Conservation (phyloP, 2,329 filamentous ascomycete species). For the Clonostachys rosea region DNA sequence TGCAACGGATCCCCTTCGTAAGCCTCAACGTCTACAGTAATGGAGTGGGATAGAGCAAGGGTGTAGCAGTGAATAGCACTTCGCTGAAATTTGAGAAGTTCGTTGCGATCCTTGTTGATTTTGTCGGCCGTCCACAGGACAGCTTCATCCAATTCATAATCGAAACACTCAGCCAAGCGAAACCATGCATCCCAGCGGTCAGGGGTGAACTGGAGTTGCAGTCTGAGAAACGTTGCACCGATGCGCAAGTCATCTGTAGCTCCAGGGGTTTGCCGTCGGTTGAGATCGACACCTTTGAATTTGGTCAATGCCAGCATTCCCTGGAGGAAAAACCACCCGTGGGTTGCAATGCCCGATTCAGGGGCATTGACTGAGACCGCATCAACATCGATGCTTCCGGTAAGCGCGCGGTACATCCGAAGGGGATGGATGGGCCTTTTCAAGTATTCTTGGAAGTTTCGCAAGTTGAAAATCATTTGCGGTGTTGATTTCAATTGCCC, state of each 20-base stretch:
- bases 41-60: slow-evolving; percentile 52
- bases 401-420: slow-evolving; percentile 73
- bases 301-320: slow-evolving; percentile 86
- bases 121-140: slow-evolving; percentile 89
- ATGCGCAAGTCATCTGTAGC: slow-evolving; percentile 82
- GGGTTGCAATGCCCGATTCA: slow-evolving; percentile 69
- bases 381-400: slow-evolving; percentile 71
- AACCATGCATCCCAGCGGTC: slow-evolving; percentile 91
- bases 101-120: slow-evolving; percentile 75
- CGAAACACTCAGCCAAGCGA: slow-evolving; percentile 79
- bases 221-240: slow-evolving; percentile 72
- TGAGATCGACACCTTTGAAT: slow-evolving; percentile 67
- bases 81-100: slow-evolving; percentile 72
- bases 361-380: slow-evolving; percentile 63
- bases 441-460: slow-evolving; percentile 75
- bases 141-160: slow-evolving; percentile 81
- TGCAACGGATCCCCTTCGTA: slow-evolving; percentile 49
- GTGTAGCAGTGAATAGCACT: slow-evolving; percentile 79
- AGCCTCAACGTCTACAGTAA: slow-evolving; percentile 32
- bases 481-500: slow-evolving; percentile 73
- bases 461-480: slow-evolving; percentile 81
- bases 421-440: slow-evolving; percentile 81
- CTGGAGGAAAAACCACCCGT: slow-evolving; percentile 89
- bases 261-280: slow-evolving; percentile 70
- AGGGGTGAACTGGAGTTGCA: slow-evolving; percentile 77